Percentiles rank a stretch among this genome's conserved stretches.
Conservation (phyloP, 2,329 filamentous ascomycete genomes). For the Exophiala phaeomuriformis region DNA sequence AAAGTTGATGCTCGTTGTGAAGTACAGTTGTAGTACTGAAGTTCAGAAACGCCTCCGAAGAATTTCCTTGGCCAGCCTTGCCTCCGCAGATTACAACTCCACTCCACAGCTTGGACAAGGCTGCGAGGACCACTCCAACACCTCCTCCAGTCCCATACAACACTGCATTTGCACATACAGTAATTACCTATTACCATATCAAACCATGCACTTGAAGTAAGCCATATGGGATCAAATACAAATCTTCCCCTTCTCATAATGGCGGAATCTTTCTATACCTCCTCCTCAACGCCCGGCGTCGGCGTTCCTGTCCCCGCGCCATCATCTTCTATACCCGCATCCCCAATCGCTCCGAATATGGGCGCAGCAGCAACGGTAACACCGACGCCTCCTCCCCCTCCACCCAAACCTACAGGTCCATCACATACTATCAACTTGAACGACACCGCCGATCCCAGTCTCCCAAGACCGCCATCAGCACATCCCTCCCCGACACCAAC, state of each 20-base stretch:
- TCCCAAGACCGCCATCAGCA: slow-evolving; percentile 11
- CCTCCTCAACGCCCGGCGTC: slow-evolving; percentile 7
- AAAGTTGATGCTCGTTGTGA: neutral
- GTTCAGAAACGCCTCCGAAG: neutral
- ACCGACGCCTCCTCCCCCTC: slow-evolving; percentile 18
- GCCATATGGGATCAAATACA: neutral
- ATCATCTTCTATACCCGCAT: slow-evolving; percentile 7
- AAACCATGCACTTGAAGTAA: no score
- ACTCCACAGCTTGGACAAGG: neutral
- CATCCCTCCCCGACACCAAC: slow-evolving; percentile 4
- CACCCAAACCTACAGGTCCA: slow-evolving; percentile 15
- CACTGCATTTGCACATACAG: no score
- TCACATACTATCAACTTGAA: slow-evolving; percentile 7
- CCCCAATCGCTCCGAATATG: neutral
- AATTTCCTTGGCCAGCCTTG: slow-evolving; percentile 5
- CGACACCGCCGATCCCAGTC: slow-evolving; percentile 7
- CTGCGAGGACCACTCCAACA: slow-evolving; percentile 1
- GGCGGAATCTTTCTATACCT: slow-evolving; percentile 22
- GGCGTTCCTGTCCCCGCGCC: neutral
- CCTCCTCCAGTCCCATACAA: no score
- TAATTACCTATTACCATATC: no score
- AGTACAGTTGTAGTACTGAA: neutral
- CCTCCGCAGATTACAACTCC: slow-evolving; percentile 12
- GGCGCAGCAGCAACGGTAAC: neutral
- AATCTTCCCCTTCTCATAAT: slow-evolving; percentile 1